Evolutionary conservation across 768 basidiomycete genomes (phyloP).

Genomic region (Psilocybe azurescens): DNA sequence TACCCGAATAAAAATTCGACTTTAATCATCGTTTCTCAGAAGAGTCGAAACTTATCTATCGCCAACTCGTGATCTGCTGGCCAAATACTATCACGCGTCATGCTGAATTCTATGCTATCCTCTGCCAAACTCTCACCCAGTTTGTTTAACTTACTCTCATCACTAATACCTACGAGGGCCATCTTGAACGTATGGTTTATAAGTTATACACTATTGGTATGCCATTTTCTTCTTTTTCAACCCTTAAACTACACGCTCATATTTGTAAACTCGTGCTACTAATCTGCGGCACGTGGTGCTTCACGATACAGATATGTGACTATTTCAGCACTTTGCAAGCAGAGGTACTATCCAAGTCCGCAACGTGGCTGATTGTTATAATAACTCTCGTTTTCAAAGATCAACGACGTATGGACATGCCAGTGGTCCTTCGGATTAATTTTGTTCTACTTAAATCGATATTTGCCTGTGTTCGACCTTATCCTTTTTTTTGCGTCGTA

Average conservation of each 20-base stretch:
- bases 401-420: conserved; percentile 12
- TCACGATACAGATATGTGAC: conserved; percentile 2
- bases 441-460: conserved; percentile 16
- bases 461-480: conserved; percentile 11
- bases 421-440: conserved; percentile 8
- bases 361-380: background rate
- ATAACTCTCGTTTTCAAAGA: background rate
- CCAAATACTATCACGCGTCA: too few relatives aligned
- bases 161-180: background rate
- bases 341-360: background rate
- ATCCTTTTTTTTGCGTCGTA: conserved; percentile 5
- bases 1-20: too few relatives aligned
- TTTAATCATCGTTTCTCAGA: too few relatives aligned
- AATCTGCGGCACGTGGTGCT: background rate
- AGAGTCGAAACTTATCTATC: too few relatives aligned
- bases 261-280: background rate
- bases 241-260: too few relatives aligned
- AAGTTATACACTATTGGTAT: conserved; percentile 1
- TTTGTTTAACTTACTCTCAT: background rate
- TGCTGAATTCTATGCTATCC: too few relatives aligned
- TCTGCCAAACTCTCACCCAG: background rate
- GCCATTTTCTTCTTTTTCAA: background rate
- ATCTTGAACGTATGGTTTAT: conserved; percentile 1
- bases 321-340: conserved; percentile 8
- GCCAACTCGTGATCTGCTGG: too few relatives aligned